A percentile compares a stretch with the other conserved stretches of the same genome.
phyloP scores from a whole-genome alignment of 129 eudicot genomes.

The Lactuca sativa region DNA sequence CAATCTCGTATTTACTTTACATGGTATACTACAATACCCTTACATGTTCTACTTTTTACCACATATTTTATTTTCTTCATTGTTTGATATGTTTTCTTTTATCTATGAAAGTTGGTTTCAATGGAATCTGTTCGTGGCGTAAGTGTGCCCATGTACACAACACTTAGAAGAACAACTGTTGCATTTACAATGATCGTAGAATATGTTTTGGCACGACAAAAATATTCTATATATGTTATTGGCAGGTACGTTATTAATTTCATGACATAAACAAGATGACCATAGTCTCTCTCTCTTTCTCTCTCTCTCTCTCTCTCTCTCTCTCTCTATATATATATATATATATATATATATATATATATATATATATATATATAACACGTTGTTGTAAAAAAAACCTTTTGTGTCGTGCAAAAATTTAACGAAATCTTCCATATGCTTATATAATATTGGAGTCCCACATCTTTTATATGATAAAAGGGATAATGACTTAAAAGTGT shows the following conservation, averaged over 20 bases:
- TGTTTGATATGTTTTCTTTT: background rate
- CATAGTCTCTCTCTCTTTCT: too few relatives aligned
- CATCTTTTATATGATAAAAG: too few relatives aligned
- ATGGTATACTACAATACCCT: constrained; percentile 33
- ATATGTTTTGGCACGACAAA: constrained; percentile 46
- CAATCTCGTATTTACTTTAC: constrained; percentile 47
- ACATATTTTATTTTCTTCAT: background rate
- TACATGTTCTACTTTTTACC: background rate
- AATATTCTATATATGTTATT: constrained; percentile 29
- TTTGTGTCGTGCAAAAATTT: too few relatives aligned
- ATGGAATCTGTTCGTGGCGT: constrained; percentile 59
- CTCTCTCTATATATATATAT: too few relatives aligned
- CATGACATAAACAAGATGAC: too few relatives aligned
- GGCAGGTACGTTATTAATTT: constrained; percentile 37
- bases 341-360: too few relatives aligned
- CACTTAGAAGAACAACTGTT: constrained; percentile 59
- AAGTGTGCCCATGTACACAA: constrained; percentile 64
- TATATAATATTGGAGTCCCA: too few relatives aligned
- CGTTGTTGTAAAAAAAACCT: too few relatives aligned
- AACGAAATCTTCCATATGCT: too few relatives aligned
- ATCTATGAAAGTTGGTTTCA: constrained; percentile 40
- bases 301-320: too few relatives aligned
- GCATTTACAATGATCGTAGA: constrained; percentile 59
- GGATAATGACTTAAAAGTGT: too few relatives aligned
- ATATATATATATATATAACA: too few relatives aligned